A percentile compares a stretch with the other conserved stretches of the same genome.
phyloP scores from a whole-genome alignment of 75 land plant species.

The Selaginella moellendorffii region DNA sequence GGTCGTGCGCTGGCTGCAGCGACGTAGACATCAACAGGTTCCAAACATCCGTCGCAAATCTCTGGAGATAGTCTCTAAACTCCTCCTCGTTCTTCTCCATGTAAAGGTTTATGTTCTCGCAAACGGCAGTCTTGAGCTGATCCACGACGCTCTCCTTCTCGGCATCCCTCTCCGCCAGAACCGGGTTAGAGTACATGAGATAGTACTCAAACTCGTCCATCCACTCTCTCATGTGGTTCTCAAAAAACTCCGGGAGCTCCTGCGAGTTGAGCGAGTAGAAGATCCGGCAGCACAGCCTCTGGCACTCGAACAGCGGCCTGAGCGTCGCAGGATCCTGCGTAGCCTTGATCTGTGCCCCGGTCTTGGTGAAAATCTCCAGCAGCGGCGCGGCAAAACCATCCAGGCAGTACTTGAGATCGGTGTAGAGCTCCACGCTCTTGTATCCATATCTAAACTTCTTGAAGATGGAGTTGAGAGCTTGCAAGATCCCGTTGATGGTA shows the following conservation, averaged over 20 bases:
- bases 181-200: conserved; percentile 43
- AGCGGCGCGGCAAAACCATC: conserved; percentile 80
- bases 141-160: conserved; percentile 52
- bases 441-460: conserved; percentile 66
- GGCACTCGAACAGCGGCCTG: conserved; percentile 54
- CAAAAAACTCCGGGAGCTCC: conserved; percentile 97
- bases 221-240: conserved; percentile 97
- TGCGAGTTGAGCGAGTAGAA: conserved; percentile 82
- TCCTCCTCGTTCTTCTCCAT: conserved; percentile 98
- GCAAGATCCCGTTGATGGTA: conserved; percentile 56
- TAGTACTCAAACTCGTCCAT: conserved; percentile 79
- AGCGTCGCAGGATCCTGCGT: conserved; percentile 20
- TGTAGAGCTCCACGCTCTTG: conserved; percentile 54
- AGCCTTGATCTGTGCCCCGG: conserved; percentile 34
- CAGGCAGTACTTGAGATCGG: conserved; percentile 84
- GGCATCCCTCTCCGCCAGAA: conserved; percentile 27
- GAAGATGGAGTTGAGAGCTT: conserved; percentile 73
- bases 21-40: conserved; percentile 44
- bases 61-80: conserved; percentile 56
- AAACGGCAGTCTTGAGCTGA: conserved; percentile 64
- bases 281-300: conserved; percentile 79
- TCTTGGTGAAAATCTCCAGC: conserved; percentile 54
- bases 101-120: conserved; percentile 91
- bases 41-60: conserved; percentile 84
- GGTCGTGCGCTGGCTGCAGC: conserved; percentile 43